Evolutionary conservation across 2,329 filamentous ascomycete genomes (phyloP), one percentile per base, ranked within the genome.

Genomic region (Penicillium sp.): DNA sequence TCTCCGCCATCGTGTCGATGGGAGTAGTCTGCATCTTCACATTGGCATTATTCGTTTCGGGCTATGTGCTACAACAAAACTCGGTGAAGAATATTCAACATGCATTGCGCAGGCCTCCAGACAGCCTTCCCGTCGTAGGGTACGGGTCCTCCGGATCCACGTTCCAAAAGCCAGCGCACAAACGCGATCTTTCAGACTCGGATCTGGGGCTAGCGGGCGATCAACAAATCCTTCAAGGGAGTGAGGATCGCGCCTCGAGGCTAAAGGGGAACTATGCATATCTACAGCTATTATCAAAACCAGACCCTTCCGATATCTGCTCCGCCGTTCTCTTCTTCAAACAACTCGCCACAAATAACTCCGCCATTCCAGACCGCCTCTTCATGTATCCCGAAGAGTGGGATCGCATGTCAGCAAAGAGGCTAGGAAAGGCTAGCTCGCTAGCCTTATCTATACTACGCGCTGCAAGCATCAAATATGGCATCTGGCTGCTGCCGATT

Each of bases 41-140:
- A 3, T 75, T 88, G 39, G 85, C 92, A 4, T 86, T 97, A 27
- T 97, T 97, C 75, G 82, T 96, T 35, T 92, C 90, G 53, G 93
- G 93, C 69, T 96, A 96, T 74, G 85, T 88, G 3, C 83, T 96
- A 54, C 93, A 97, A 70, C 93, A 97, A 75, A 87, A 91, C 68
- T 95, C 92, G 0, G 85, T 96, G 4, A 85, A 84, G 62, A 88
- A 89, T 67, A 83, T 97, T 35, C 90, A 94, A 68, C 80, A 82
- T 56, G 90, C 90, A 18, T 88, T 96, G 68, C 70, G 66, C 14
- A 68, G 69, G n/a, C 68, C 67, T 2, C 49, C 61, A 19, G 60
- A 64, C 24, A 50, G 57, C 4, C 59, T 59, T 6, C 59, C 64
- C 19, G 56, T 59, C 7, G 54, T 54, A 47, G 61, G 54, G 4